phyloP scores from a whole-genome alignment of 306 rosid species.

The Acacia confusa region DNA sequence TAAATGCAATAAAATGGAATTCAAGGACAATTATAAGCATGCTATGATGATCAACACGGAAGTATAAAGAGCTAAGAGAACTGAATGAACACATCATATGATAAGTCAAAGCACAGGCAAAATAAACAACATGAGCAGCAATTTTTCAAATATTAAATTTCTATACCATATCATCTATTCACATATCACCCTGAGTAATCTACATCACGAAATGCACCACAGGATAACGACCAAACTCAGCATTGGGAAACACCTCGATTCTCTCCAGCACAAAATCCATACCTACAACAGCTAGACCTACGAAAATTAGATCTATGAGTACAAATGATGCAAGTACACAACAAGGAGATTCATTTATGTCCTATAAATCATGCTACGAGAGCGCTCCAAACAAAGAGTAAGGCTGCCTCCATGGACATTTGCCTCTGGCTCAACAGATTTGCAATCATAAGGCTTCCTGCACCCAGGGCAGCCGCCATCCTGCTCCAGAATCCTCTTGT shows the following conservation, averaged over 20 bases:
- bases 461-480: conserved; percentile 98
- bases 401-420: conserved; percentile 62
- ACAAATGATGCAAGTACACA: conserved; percentile 45
- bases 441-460: conserved; percentile 80
- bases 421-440: conserved; percentile 60
- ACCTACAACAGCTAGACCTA: conserved; percentile 63
- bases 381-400: conserved; percentile 71
- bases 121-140: conserved; percentile 37
- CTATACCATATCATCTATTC: conserved; percentile 93
- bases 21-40: conserved; percentile 2
- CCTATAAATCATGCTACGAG: conserved; percentile 82
- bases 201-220: conserved; percentile 71
- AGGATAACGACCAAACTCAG: conserved; percentile 52
- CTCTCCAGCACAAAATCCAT: conserved; percentile 49
- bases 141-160: conserved; percentile 66
- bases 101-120: conserved; percentile 7
- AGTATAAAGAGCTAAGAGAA: conserved; percentile 16
- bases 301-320: conserved; percentile 52
- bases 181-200: conserved; percentile 74
- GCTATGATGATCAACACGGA: not conserved
- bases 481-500: conserved; percentile 90
- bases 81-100: conserved; percentile 15
- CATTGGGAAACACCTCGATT: conserved; percentile 54
- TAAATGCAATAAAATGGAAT: conserved; percentile 3
- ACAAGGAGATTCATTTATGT: conserved; percentile 57